Base-by-base conservation (phyloP, 768 basidiomycete genomes). In the Boletus eberwhitei region DNA sequence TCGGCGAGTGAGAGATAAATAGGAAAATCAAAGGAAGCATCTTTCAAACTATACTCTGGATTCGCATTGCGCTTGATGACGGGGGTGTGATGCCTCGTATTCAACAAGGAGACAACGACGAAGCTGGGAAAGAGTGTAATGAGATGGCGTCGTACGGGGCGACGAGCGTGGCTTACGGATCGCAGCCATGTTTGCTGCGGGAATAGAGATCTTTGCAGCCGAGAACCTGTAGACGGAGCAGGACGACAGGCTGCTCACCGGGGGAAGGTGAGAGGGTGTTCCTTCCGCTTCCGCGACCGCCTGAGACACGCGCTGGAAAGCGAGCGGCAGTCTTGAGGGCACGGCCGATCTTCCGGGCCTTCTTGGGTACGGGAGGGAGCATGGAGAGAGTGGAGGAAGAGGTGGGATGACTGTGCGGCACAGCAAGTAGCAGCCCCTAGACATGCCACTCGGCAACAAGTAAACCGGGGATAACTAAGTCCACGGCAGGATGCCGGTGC, bases 1-100 rank as follows among this genome's bases (percentile, higher is more conserved):
- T 88, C 87, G 1, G 86, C 85, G 26, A 88, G 78, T 16, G 86
- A 88, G 17, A 88, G 77, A 61, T 88, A 90, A 17, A 97, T 77
- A 0, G 93, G 89, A 61, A 95, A 92, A 54, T 96, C 90, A 67
- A 94, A 98, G 0, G 92, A 94, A 12, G 91, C 86, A 61, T 88
- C 84, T 56, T 84, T 84, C 12, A 85, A 57, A 0, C 75, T 59
- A 58, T 81, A 96, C 1, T 73, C 66, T 11, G 93, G 94, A 59
- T 86, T 87, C 21, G 85, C 61, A 1, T 79, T 87, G 46, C 84
- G 81, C 67, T 90, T 94, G 26, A 81, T 72, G 19, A 90, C 88
- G 0, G 92, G 83, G 0, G 94, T 97, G 29, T 86, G 81, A 34
- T 83, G 76, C 11, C 84, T 77, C 3, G 75, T 78, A 52, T 76